phyloP scores from a whole-genome alignment of 352 stramenopile genomes.

The Nothophytophthora sp. region DNA sequence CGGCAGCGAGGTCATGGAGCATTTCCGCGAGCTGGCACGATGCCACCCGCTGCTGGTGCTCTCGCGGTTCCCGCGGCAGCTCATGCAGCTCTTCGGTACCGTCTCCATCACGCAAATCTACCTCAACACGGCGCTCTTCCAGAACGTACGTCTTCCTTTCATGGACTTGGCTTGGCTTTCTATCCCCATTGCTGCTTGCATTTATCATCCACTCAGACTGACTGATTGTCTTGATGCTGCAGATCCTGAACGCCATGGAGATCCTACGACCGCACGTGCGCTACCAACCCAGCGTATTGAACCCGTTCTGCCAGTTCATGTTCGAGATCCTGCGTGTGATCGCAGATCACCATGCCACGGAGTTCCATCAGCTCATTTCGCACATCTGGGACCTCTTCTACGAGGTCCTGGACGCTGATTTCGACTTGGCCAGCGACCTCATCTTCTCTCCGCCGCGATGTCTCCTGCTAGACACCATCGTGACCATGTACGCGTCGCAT shows the following conservation, averaged over 20 bases:
- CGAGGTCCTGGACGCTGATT: constrained; percentile 42
- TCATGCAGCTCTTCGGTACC: constrained; percentile 54
- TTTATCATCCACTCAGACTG: too few relatives aligned
- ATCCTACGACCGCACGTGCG: constrained; percentile 45
- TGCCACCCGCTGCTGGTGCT: constrained; percentile 59
- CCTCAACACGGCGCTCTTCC: constrained; percentile 56
- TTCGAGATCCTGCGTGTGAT: constrained; percentile 76
- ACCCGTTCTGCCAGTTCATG: constrained; percentile 49
- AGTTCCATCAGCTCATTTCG: constrained; percentile 65
- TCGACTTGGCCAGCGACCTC: constrained; percentile 28
- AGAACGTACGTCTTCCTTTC: constrained; percentile 44
- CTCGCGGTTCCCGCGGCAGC: constrained; percentile 44
- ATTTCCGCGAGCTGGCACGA: constrained; percentile 57
- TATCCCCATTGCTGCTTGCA: neutral
- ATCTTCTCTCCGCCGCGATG: constrained; percentile 43
- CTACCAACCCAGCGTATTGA: constrained; percentile 29
- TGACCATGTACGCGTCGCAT: constrained; percentile 52
- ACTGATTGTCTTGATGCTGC: neutral
- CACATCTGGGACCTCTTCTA: constrained; percentile 53
- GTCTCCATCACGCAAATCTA: constrained; percentile 75
- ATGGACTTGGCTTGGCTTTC: too few relatives aligned
- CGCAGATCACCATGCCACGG: constrained; percentile 55
- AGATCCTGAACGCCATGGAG: constrained; percentile 68
- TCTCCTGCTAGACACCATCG: constrained; percentile 42
- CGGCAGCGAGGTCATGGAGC: constrained; percentile 49